Percentiles rank a stretch among this genome's conserved stretches.
These are phyloP conservation scores for Pyrenophora graminea DNA, from an alignment of 2,329 filamentous ascomycete genomes.

Conservation along the genomic window DNA sequence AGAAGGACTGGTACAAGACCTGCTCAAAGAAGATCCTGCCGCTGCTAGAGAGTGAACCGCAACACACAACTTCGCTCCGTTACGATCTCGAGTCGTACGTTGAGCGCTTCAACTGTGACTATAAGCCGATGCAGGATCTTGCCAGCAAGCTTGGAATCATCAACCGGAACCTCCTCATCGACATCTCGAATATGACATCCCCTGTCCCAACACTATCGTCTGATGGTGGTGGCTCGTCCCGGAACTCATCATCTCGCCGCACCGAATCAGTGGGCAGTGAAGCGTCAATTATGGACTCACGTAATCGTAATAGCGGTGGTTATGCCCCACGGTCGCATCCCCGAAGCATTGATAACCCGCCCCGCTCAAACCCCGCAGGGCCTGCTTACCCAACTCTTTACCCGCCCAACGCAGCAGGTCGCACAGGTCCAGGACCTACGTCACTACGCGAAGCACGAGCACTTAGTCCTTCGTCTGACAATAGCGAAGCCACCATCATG, in stretches of 20 bases:
- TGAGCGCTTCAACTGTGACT: constrained; percentile 77
- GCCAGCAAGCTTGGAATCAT: constrained; percentile 74
- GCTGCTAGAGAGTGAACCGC: constrained; percentile 64
- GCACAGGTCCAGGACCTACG: constrained; percentile 21
- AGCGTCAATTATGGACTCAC: constrained; percentile 35
- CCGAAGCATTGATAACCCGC: constrained; percentile 34
- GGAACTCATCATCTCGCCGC: constrained; percentile 51
- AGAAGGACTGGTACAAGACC: constrained; percentile 78
- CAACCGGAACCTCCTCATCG: constrained; percentile 69
- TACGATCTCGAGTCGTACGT: constrained; percentile 75
- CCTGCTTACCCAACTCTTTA: constrained; percentile 30
- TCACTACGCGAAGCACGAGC: constrained; percentile 31
- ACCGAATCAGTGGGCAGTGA: constrained; percentile 50
- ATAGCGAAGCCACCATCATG: constrained; percentile 35
- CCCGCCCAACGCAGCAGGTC: constrained; percentile 21
- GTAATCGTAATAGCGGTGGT: constrained; percentile 66
- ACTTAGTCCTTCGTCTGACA: constrained; percentile 33
- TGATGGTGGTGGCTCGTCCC: constrained; percentile 47
- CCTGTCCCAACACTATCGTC: constrained; percentile 51
- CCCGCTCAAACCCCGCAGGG: constrained; percentile 34
- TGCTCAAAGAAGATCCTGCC: constrained; percentile 82
- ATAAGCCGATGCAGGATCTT: constrained; percentile 70
- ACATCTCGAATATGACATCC: constrained; percentile 64
- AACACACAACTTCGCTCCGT: constrained; percentile 55
- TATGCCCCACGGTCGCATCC: constrained; percentile 51